Conservation (phyloP, 768 basidiomycete species). For the Pluteus cervinus region DNA sequence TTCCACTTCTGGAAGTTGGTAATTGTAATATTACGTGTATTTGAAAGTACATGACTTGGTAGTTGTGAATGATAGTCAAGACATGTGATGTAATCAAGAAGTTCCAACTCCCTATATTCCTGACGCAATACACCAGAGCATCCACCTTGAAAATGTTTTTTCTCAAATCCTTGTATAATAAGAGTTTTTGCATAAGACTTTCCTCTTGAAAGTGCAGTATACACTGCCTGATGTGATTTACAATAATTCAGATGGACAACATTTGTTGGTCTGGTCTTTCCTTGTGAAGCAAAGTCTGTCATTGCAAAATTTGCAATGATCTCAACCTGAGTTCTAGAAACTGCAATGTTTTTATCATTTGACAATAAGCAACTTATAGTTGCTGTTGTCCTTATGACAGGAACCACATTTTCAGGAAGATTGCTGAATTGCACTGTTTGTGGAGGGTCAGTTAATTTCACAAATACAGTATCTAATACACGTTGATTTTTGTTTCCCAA, state of each 20-base stretch:
- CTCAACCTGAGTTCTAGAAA: constrained; percentile 15
- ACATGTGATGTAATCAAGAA: constrained; percentile 1
- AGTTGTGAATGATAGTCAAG: neutral
- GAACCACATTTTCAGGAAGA: constrained; percentile 24
- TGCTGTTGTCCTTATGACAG: constrained; percentile 7
- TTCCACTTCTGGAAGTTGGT: constrained; percentile 13
- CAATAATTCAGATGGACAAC: constrained; percentile 9
- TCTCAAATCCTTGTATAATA: constrained; percentile 1
- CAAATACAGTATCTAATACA: constrained; percentile 23
- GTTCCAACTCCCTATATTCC: neutral
- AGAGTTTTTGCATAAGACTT: neutral
- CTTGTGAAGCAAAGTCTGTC: constrained; percentile 13
- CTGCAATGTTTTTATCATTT: constrained; percentile 10
- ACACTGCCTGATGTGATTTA: constrained; percentile 5
- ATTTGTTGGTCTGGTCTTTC: constrained; percentile 9
- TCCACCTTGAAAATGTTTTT: neutral
- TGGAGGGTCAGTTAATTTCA: constrained; percentile 19
- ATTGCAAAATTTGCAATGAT: constrained; percentile 15
- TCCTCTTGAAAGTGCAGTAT: neutral
- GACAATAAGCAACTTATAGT: no score
- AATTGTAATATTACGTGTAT: constrained; percentile 18
- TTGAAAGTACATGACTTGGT: no score
- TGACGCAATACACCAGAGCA: neutral
- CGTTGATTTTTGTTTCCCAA: constrained; percentile 12
- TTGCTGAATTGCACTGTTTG: constrained; percentile 14